phyloP scores from a whole-genome alignment of 2,329 filamentous ascomycete genomes.

The Apiospora malaysiana region DNA sequence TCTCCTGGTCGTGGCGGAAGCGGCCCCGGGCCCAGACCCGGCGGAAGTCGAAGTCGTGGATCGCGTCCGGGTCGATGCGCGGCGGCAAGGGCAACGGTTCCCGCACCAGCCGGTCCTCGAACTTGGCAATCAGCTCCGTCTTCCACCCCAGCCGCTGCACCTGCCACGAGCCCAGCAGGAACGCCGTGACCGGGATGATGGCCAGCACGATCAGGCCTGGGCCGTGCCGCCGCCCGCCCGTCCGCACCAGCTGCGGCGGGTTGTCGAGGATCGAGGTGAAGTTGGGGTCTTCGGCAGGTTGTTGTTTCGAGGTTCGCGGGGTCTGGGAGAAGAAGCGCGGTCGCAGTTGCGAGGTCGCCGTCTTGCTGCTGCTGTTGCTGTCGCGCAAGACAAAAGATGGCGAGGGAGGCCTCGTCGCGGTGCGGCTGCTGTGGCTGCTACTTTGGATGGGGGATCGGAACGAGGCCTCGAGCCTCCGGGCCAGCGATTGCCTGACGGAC shows the following conservation, averaged over 20 bases:
- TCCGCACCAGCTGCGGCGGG: constrained; percentile 79
- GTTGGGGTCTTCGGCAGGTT: constrained; percentile 73
- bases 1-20: constrained; percentile 89
- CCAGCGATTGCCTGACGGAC: constrained; percentile 32
- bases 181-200: constrained; percentile 89
- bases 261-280: constrained; percentile 90
- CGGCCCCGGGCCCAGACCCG: constrained; percentile 77
- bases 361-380: neutral
- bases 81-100: constrained; percentile 86
- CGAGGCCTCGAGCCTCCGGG: constrained; percentile 33
- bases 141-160: constrained; percentile 94
- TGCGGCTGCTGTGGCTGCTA: neutral
- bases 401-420: neutral
- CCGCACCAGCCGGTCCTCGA: constrained; percentile 88
- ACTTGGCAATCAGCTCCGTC: constrained; percentile 85
- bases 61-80: constrained; percentile 77
- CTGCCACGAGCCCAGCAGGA: constrained; percentile 92
- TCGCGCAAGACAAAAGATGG: neutral
- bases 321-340: constrained; percentile 38
- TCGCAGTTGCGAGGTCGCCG: neutral
- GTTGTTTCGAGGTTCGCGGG: constrained; percentile 32
- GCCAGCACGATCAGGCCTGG: constrained; percentile 82
- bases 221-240: constrained; percentile 73
- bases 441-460: constrained; percentile 33
- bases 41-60: constrained; percentile 91